Evolutionary conservation across 345 rosid genomes (phyloP).

Genomic region (Garcia nutans): DNA sequence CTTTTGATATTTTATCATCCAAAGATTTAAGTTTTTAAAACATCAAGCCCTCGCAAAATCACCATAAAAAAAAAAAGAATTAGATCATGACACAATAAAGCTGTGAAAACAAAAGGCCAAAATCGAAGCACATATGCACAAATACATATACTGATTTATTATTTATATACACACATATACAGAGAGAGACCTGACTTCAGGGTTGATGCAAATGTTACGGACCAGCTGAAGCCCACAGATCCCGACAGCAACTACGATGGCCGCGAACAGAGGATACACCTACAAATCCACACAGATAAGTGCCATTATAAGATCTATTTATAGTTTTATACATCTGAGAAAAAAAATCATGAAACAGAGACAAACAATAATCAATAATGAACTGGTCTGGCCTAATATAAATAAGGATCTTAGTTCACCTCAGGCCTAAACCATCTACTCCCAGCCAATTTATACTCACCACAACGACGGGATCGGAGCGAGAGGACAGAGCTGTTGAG

Average conservation of each 20-base stretch:
- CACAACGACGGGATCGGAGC: neutral
- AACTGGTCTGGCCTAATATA: neutral
- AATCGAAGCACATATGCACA: neutral
- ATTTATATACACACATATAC: neutral
- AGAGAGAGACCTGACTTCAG: conserved; percentile 81
- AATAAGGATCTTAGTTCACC: conserved; percentile 29
- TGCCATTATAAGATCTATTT: neutral
- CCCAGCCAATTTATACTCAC: conserved; percentile 17
- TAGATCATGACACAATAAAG: no score
- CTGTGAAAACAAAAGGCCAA: no score
- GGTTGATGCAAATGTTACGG: conserved; percentile 84
- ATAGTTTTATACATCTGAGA: neutral
- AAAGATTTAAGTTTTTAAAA: neutral
- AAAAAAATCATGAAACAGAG: neutral
- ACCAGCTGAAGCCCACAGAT: conserved; percentile 79
- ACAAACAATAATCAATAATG: neutral
- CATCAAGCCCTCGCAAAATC: no score
- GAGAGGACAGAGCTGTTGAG: neutral
- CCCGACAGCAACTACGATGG: conserved; percentile 83
- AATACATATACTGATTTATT: neutral
- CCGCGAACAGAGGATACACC: conserved; percentile 95
- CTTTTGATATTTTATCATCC: neutral
- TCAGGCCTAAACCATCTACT: conserved; percentile 74
- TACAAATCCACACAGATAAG: conserved; percentile 16
- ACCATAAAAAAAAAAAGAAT: no score